phyloP scores from a whole-genome alignment of 257 asterid species.

The Capsicum pubescens region DNA sequence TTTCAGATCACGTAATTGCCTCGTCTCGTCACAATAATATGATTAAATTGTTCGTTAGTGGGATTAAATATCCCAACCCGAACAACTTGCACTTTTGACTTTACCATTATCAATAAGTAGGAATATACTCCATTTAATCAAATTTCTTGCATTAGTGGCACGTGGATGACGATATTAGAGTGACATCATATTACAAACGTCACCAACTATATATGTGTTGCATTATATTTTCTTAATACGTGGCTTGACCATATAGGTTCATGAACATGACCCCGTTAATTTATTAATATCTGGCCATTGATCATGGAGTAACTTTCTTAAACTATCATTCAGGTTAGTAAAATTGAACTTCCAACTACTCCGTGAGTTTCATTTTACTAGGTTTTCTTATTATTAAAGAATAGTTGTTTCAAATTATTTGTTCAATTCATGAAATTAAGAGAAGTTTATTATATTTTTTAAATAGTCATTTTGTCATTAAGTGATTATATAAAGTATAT shows the following conservation, averaged over 20 bases:
- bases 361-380: too few relatives aligned
- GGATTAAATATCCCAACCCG: background rate
- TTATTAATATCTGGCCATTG: background rate
- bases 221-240: background rate
- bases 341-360: background rate
- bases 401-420: too few relatives aligned
- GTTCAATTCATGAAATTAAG: too few relatives aligned
- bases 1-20: too few relatives aligned
- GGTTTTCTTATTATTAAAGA: too few relatives aligned
- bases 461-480: too few relatives aligned
- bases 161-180: conserved; percentile 8
- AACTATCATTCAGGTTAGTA: background rate
- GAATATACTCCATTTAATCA: background rate
- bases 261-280: background rate
- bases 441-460: too few relatives aligned
- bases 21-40: background rate
- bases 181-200: conserved; percentile 9
- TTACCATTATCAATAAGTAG: background rate
- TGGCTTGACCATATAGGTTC: background rate
- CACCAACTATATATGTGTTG: background rate
- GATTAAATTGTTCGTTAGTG: background rate
- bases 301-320: background rate
- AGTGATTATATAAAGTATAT: too few relatives aligned
- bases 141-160: background rate
- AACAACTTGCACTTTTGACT: conserved; percentile 4